Evolutionary conservation across 2,329 filamentous ascomycete genomes (phyloP), one percentile per base, ranked within the genome.

Genomic region (Colletotrichum lini): DNA sequence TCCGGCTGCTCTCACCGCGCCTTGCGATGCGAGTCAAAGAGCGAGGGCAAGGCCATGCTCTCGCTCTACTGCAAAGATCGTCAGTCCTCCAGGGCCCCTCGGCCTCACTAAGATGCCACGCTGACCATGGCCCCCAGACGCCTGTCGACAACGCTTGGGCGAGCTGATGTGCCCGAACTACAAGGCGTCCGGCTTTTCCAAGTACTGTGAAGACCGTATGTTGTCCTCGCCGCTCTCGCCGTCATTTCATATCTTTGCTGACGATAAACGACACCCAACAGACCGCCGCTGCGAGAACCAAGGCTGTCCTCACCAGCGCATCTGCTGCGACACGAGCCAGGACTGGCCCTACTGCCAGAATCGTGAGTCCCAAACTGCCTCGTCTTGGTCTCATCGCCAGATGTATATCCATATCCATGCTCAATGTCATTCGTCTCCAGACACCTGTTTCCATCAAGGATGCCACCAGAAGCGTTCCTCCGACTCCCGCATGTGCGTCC

Each of bases 11-110:
- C 60, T 5, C 67, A 65, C 8, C 64, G 52, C 1, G 73, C 65
- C 2, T 21, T 75, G 15, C 71, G 66, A 26, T 75, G 74, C 60
- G 72, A 73, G 12, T 30, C 57, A 3, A 67, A 57, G 26, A n/a
- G 53, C 16, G 52, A 65, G 44, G 63, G 60, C 10, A 26, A 44
- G 18, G 35, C 30, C 38, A 13, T 63, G 16, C 50, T 65, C 26
- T 75, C 74, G 7, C 38, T 70, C 5, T 70, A 74, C 50, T 75
- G 74, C 68, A 74, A 73, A 61, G 73, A 72, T 3, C 74, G 73
- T 74, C 0, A 47, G 73, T 54, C 2, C 2, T 15, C 3, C 30
- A 2, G 7, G 4, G 13, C 16, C 16, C 9, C 2, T 15, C 15
- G 7, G 4, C 21, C 26, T 26, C 26, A 4, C 3, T 26, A 5